phyloP scores from a whole-genome alignment of 2,329 filamentous ascomycete species.

The Neocucurbitaria cava region DNA sequence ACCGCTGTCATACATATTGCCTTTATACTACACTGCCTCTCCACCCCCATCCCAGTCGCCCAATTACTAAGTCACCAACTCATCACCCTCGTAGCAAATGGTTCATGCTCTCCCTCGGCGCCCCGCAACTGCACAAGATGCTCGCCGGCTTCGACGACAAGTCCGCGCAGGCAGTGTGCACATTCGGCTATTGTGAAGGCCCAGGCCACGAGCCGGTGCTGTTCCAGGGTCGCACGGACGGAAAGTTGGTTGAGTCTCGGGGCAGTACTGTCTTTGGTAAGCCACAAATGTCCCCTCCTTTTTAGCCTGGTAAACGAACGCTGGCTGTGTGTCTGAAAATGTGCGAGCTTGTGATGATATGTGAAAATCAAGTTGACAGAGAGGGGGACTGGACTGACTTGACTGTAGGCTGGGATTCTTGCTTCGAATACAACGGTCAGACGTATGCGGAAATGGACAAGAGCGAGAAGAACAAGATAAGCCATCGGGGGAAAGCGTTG shows the following conservation, averaged over 20 bases:
- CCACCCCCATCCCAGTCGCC: neutral
- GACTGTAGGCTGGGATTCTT: slow-evolving; percentile 96
- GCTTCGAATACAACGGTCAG: slow-evolving; percentile 87
- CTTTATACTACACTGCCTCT: neutral
- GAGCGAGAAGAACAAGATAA: slow-evolving; percentile 86
- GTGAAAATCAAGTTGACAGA: slow-evolving; percentile 14
- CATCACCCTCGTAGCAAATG: slow-evolving; percentile 73
- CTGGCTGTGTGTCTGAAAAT: no score
- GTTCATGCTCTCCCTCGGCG: slow-evolving; percentile 85
- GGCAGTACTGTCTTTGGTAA: slow-evolving; percentile 84
- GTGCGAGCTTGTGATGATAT: no score
- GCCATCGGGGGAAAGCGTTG: slow-evolving; percentile 87
- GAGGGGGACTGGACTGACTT: no score
- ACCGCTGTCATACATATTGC: neutral
- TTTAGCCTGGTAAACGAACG: no score
- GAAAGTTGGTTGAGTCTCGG: slow-evolving; percentile 83
- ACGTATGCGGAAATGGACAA: slow-evolving; percentile 98
- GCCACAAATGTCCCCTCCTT: no score
- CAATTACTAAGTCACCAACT: neutral
- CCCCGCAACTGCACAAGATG: slow-evolving; percentile 86
- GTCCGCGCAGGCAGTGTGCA: slow-evolving; percentile 90
- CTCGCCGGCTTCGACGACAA: slow-evolving; percentile 90
- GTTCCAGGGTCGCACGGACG: slow-evolving; percentile 88
- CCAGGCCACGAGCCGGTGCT: slow-evolving; percentile 83
- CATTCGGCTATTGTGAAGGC: slow-evolving; percentile 88